phyloP scores from a whole-genome alignment of 257 asterid genomes.

The Nicotiana sylvestris region DNA sequence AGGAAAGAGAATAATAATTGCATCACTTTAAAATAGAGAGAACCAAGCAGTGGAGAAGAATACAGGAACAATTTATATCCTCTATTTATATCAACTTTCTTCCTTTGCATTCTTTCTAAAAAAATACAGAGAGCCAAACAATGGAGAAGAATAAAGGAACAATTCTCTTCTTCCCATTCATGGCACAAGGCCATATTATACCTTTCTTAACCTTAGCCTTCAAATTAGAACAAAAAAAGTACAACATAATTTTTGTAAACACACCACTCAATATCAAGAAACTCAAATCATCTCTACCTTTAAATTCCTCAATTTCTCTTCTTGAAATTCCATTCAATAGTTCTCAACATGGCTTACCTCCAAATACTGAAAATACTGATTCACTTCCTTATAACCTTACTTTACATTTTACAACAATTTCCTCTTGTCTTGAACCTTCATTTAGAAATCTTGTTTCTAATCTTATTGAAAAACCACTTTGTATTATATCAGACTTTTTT shows the following conservation, averaged over 20 bases:
- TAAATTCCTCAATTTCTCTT: constrained; percentile 26
- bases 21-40: too few species aligned
- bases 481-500: constrained; percentile 38
- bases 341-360: constrained; percentile 53
- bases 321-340: constrained; percentile 45
- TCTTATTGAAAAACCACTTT: constrained; percentile 19
- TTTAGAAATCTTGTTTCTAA: constrained; percentile 25
- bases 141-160: constrained; percentile 7
- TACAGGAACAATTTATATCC: too few species aligned
- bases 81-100: constrained; percentile 1
- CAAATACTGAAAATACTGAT: constrained; percentile 43
- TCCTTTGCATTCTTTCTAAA: background rate
- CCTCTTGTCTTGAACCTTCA: constrained; percentile 28
- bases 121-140: background rate
- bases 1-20: too few species aligned
- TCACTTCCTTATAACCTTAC: constrained; percentile 34
- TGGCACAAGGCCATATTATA: constrained; percentile 29
- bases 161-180: constrained; percentile 22
- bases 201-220: constrained; percentile 22
- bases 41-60: too few species aligned
- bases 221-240: constrained; percentile 12
- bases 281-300: constrained; percentile 29
- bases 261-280: constrained; percentile 43
- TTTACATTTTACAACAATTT: constrained; percentile 30
- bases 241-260: constrained; percentile 20